Percentiles rank a stretch among this genome's conserved stretches.
Conservation (phyloP, 768 basidiomycete species). For the Suillus alpinus region DNA sequence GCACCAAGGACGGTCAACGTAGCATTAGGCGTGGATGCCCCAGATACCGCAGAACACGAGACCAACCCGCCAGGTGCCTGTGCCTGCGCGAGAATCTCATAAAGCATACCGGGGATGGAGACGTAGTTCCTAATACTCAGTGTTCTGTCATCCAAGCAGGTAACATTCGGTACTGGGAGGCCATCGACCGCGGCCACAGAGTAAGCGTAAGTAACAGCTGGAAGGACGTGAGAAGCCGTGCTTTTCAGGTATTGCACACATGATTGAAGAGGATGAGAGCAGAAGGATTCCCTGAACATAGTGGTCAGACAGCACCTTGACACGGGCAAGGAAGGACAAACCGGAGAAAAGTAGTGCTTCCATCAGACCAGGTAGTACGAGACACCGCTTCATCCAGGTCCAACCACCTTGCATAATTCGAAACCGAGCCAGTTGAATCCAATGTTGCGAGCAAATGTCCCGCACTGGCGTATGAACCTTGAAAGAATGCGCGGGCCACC, state of each 20-base stretch:
- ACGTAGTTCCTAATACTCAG: conserved; percentile 53
- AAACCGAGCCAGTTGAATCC: conserved; percentile 31
- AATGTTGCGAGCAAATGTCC: conserved; percentile 57
- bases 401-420: conserved; percentile 61
- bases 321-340: conserved; percentile 19
- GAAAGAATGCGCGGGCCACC: background rate
- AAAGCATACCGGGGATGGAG: conserved; percentile 59
- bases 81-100: conserved; percentile 59
- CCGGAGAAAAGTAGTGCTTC: conserved; percentile 47
- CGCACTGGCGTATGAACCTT: conserved; percentile 69
- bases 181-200: conserved; percentile 43
- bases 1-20: conserved; percentile 46
- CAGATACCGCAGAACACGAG: conserved; percentile 30
- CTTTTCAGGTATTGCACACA: conserved; percentile 58
- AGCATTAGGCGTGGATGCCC: conserved; percentile 38
- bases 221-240: conserved; percentile 29
- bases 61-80: conserved; percentile 30
- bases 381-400: conserved; percentile 64
- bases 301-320: conserved; percentile 5
- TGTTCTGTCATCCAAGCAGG: conserved; percentile 56
- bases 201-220: conserved; percentile 45
- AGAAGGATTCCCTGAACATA: conserved; percentile 50
- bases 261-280: conserved; percentile 60
- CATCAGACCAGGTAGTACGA: conserved; percentile 60
- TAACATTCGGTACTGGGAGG: conserved; percentile 55